A percentile compares a stretch with the other conserved stretches of the same genome.
phyloP scores from a whole-genome alignment of 371 early-diverging fungal genomes.

The Apophysomyces ossiformis region DNA sequence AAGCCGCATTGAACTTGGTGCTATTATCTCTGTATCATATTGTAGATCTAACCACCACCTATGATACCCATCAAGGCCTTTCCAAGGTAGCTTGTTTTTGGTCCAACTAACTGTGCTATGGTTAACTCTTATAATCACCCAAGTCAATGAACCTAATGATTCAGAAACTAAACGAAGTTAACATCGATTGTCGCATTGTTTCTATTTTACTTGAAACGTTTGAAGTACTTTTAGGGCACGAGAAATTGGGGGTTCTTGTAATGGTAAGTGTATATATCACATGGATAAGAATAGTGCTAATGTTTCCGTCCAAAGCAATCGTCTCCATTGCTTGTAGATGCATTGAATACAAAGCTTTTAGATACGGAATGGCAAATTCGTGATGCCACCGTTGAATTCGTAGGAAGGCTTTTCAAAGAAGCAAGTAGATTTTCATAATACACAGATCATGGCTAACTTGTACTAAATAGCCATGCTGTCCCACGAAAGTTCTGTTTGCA shows the following conservation, averaged over 20 bases:
- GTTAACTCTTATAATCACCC: background rate
- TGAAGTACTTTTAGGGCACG: constrained; percentile 44
- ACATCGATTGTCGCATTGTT: constrained; percentile 43
- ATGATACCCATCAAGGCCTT: constrained; percentile 31
- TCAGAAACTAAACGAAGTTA: constrained; percentile 35
- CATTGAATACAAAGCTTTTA: constrained; percentile 45
- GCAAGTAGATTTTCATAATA: background rate
- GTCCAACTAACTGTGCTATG: no score
- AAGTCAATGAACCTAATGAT: constrained; percentile 41
- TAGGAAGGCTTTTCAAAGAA: constrained; percentile 51
- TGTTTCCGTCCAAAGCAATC: background rate
- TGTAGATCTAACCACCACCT: constrained; percentile 28
- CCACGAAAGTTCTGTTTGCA: constrained; percentile 49
- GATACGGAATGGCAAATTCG: constrained; percentile 67
- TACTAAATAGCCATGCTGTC: constrained; percentile 10
- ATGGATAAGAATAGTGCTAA: constrained; percentile 7
- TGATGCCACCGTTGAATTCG: constrained; percentile 58
- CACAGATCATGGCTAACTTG: background rate
- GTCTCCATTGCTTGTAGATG: constrained; percentile 34
- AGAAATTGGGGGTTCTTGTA: constrained; percentile 34
- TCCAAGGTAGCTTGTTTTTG: constrained; percentile 18
- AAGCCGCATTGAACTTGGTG: constrained; percentile 42
- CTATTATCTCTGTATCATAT: constrained; percentile 36
- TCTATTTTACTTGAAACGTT: constrained; percentile 49
- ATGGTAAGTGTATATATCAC: constrained; percentile 23